Evolutionary conservation across 345 rosid species (phyloP), one percentile per base, ranked within the genome.

Genomic region (Murraya koenigii): DNA sequence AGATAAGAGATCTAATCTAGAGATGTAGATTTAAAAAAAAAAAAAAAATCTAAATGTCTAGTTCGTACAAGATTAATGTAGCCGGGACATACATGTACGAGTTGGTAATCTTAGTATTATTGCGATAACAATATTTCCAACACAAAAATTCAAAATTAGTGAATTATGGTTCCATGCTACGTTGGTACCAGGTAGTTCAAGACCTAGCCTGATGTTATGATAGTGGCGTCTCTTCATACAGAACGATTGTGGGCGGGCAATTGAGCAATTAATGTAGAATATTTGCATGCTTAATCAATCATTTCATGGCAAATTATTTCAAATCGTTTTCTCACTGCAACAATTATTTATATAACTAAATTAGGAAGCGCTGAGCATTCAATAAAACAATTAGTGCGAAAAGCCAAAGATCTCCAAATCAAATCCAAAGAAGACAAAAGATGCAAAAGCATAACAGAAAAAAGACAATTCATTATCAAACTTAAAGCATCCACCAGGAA

Each of bases 401-500:
- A 5, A 60, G 20, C 68, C 26, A 19, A 54, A 44, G 25, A 44
- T 41, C 41, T 55, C 23, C 61, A 25, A 56, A 71, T 49, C 25
- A 28, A 61, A 73, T n/a, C 14, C 35, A 44, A 73, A 30, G 26
- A 69, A 7, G 28, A 19, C 23, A 58, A n/a, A 22, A 47, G 5
- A 70, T 47, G 35, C 71, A 25, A 67, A 66, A 44, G 47, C 19
- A 32, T 0, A 0, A 66, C 59, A 59, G 2, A 6, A 35, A 56
- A 65, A 26, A 14, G 75, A 74, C 75, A 76, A 74, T 14, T 39
- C 58, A 33, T 55, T 44, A 81, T 69, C 67, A 58, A 80, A 75
- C 59, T 22, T 17, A 22, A 47, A 71, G 71, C 77, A 71, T 59
- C 60, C 78, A 60, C 80, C 80, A 35, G 74, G 39, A 58, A 80